phyloP scores from a whole-genome alignment of 2,329 filamentous ascomycete genomes.

The Penicillium sp. region DNA sequence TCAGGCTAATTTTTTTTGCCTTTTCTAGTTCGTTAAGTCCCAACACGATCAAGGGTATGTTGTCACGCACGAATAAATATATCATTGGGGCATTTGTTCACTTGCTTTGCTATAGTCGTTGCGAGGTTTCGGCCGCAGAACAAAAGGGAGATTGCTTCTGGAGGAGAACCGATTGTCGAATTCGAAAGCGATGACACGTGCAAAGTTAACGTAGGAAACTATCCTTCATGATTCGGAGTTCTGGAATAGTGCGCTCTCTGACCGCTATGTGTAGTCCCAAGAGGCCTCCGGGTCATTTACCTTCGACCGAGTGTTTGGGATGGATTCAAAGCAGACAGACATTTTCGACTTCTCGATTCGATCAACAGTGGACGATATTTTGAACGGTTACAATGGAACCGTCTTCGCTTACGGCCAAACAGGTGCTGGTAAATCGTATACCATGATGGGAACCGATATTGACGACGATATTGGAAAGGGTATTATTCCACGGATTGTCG shows the following conservation, averaged over 20 bases:
- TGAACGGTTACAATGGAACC: conserved; percentile 98
- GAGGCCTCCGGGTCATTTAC: conserved; percentile 85
- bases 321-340: conserved; percentile 82
- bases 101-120: conserved; percentile 60
- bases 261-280: conserved; percentile 58
- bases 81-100: conserved; percentile 6
- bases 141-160: conserved; percentile 82
- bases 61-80: conserved; percentile 1
- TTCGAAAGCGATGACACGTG: conserved; percentile 91
- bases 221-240: background rate
- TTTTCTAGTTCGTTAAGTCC: conserved; percentile 18
- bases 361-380: conserved; percentile 92
- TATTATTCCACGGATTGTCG: conserved; percentile 93
- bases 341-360: conserved; percentile 98
- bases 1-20: background rate
- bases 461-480: conserved; percentile 83
- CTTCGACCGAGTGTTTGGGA: conserved; percentile 96
- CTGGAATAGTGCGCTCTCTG: background rate
- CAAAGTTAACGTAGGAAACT: conserved; percentile 64
- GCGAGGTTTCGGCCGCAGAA: conserved; percentile 98
- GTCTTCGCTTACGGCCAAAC: conserved; percentile 99
- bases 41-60: conserved; percentile 54
- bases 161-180: conserved; percentile 84
- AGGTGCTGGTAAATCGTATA: conserved; percentile 97
- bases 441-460: conserved; percentile 97